A percentile compares a stretch with the other conserved stretches of the same genome.
These are phyloP conservation scores for Neltuma alba DNA, from an alignment of 306 rosid species.

Conservation along the genomic window DNA sequence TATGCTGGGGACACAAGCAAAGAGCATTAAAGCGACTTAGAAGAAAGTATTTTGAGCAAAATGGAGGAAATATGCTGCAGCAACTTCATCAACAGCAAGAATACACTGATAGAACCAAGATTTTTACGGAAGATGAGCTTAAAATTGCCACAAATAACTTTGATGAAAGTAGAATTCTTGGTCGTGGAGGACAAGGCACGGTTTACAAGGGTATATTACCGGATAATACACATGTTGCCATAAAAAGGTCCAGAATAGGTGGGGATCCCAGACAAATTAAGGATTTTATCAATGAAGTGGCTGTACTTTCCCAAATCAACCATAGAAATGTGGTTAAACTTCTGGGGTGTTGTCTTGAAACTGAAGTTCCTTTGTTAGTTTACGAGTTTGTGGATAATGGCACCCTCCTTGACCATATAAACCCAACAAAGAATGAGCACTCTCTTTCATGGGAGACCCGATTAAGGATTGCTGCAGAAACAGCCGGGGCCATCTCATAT, in stretches of 20 bases:
- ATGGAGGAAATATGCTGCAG: constrained; percentile 38
- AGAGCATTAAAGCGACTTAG: background rate
- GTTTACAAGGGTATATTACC: constrained; percentile 11
- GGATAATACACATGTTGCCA: background rate
- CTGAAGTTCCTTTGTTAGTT: constrained; percentile 35
- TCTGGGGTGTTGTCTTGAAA: constrained; percentile 34
- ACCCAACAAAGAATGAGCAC: background rate
- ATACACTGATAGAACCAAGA: background rate
- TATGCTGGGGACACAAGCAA: background rate
- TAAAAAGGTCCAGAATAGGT: background rate
- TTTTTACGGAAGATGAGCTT: background rate
- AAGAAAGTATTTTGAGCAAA: constrained; percentile 25
- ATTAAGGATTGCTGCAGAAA: constrained; percentile 34
- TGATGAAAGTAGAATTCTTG: background rate
- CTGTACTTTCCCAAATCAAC: constrained; percentile 13
- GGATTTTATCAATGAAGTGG: background rate
- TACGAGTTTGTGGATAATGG: constrained; percentile 34
- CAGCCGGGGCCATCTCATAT: constrained; percentile 24
- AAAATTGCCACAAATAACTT: constrained; percentile 17
- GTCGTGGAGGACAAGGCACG: background rate
- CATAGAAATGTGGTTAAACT: constrained; percentile 23
- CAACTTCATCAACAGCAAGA: constrained; percentile 17
- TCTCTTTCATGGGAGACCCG: constrained; percentile 23
- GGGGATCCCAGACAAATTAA: background rate
- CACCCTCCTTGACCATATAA: constrained; percentile 26